phyloP scores from a whole-genome alignment of 2,329 filamentous ascomycete genomes.

The Orbilia blumenaviensis region DNA sequence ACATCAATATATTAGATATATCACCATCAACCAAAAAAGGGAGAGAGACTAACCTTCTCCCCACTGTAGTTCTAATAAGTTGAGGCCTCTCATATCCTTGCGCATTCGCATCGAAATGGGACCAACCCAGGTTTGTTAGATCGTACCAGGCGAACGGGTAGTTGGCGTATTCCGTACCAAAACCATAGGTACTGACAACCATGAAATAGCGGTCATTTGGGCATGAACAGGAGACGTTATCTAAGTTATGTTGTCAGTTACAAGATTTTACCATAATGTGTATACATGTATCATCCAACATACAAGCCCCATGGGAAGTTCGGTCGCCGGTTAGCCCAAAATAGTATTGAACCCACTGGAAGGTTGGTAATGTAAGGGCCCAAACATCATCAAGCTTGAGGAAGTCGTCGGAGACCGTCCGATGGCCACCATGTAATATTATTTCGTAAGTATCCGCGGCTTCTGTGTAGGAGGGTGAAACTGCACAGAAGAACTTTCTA shows the following conservation, averaged over 20 bases:
- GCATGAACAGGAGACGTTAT: slow-evolving; percentile 37
- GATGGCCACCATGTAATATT: slow-evolving; percentile 31
- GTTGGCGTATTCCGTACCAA: slow-evolving; percentile 13
- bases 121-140: neutral
- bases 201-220: slow-evolving; percentile 33
- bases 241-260: neutral
- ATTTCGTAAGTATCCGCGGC: slow-evolving; percentile 28
- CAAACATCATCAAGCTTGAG: slow-evolving; percentile 33
- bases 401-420: slow-evolving; percentile 12
- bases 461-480: slow-evolving; percentile 16
- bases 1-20: neutral
- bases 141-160: slow-evolving; percentile 33
- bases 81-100: slow-evolving; percentile 29
- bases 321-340: slow-evolving; percentile 16
- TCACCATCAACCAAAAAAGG: neutral
- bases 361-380: slow-evolving; percentile 38
- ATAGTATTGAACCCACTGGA: slow-evolving; percentile 46
- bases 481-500: slow-evolving; percentile 43
- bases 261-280: neutral
- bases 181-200: slow-evolving; percentile 36
- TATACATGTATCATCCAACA: neutral
- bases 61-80: slow-evolving; percentile 24
- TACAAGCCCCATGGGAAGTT: slow-evolving; percentile 20
- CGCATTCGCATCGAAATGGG: slow-evolving; percentile 7
- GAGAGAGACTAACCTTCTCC: slow-evolving; percentile 1